Base-by-base conservation (phyloP, 2,329 filamentous ascomycete genomes). In the Fusarium setosum region DNA sequence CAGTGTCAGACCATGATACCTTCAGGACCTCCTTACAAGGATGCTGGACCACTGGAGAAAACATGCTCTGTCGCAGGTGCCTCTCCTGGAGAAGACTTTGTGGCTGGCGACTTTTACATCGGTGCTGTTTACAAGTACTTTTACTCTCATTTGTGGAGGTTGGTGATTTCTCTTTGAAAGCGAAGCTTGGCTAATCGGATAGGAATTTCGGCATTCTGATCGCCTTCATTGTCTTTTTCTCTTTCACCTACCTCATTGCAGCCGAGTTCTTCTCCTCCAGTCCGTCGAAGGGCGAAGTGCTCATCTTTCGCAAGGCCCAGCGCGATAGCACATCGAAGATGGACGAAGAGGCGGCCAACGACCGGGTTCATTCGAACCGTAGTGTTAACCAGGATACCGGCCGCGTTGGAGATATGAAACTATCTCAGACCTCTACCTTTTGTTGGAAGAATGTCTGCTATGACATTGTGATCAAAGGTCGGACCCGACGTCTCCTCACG, bases 391-490 rank as follows among this genome's bases (percentile, higher is more conserved):
- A 23, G 15, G 29, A 23, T n/a, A n/a, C 17, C 5, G 44, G 32
- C 6, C 31, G 18, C 15, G 13, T 48, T 12, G 7, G 20, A 11
- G 18, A 23, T 2, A 23, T 26, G 5, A 15, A 18, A 15, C 44
- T 21, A 26, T 12, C 44, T 49, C 63, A 59, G 12, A 44, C 17
- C 12, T 7, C 31, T 18, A 23, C 90, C 52, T 92, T 92, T 77
- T 87, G 89, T 61, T 92, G 90, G 90, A 81, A 86, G 54, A 82
- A 91, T 61, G 86, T 92, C 5, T 90, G 86, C 75, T 93, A 92
- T 69, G 89, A 92, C 61, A 90, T 93, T 70, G 86, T 86, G 66
- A 90, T 92, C 74, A 74, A 69, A 41, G 91, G 90, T 73, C 84
- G 91, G 62, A 75, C 80, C 2, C 83, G 90, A 17, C 83, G 88